Evolutionary conservation across 306 rosid species (phyloP).

Genomic region (Biancaea sappan): DNA sequence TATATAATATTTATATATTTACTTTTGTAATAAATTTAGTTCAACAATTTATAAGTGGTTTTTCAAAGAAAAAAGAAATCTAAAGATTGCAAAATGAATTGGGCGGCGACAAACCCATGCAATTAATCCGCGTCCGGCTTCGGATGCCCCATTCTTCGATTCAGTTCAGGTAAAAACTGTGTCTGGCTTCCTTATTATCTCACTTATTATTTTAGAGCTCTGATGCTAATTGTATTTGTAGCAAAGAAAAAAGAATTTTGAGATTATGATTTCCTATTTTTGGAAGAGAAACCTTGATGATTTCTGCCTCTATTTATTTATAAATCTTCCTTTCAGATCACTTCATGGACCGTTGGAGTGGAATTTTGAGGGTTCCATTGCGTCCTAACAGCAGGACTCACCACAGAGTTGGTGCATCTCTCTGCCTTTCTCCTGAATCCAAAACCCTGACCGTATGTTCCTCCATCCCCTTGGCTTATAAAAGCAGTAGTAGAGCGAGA

Average conservation of each 20-base stretch:
- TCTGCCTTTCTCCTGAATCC: constrained; percentile 65
- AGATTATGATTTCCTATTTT: neutral
- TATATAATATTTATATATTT: no score
- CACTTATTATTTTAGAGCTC: neutral
- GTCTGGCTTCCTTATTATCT: no score
- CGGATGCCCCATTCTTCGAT: no score
- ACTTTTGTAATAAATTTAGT: no score
- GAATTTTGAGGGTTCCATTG: constrained; percentile 74
- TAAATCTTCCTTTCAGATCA: constrained; percentile 20
- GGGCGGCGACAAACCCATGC: no score
- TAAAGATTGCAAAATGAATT: no score
- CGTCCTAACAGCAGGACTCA: constrained; percentile 37
- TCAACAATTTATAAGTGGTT: no score
- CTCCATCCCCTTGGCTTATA: constrained; percentile 9
- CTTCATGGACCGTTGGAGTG: constrained; percentile 80
- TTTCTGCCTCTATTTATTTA: neutral
- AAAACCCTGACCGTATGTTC: constrained; percentile 53
- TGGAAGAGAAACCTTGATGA: neutral
- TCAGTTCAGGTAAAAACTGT: no score
- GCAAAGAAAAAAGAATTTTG: neutral
- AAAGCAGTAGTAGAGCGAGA: neutral
- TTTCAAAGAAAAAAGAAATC: no score
- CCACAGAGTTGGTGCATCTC: constrained; percentile 78
- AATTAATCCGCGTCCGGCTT: no score
- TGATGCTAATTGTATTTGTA: neutral